Evolutionary conservation across 2,329 filamentous ascomycete genomes (phyloP), one percentile per base, ranked within the genome.

Genomic region (Beauveria bassiana): DNA sequence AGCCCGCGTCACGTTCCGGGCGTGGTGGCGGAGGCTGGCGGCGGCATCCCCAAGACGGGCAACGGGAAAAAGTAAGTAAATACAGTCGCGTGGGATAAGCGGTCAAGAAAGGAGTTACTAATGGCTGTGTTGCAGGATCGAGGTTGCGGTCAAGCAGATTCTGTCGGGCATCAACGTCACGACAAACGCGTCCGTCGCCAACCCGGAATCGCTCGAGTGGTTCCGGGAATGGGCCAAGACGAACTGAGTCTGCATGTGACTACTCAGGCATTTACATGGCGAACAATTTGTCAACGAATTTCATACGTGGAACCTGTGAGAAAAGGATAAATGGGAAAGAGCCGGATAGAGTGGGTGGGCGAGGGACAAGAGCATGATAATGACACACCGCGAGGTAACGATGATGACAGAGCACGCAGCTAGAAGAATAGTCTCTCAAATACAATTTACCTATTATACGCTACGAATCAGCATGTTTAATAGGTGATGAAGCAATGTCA

Each of bases 121-220:
- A 70, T 10, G 61, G 24, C 2, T 24, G 2, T 38, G 0, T 53
- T 58, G 42, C 45, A 90, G 88, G 75, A 91, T 99, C 63, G 93
- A 99, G 73, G 92, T 96, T 53, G 91, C 91, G 0, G 93, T 98
- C 6, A 98, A 98, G 79, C 93, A 97, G 75, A 97, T 98, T 50
- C 77, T 99, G 1, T 96, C 91, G 31, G 93, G 93, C 0, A 78
- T 93, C 74, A 85, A 90, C 58, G 86, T 97, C 66, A 93, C 92
- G 78, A 95, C 91, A 0, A 92, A 91, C 54, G 92, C 93, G 0
- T 96, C 91, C 69, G 93, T 98, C n/a, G 91, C 91, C 5, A 98
- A 98, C 73, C 87, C 90, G 2, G 89, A 88, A 66, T 92, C 93
- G 66, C 75, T 99, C 66, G 88, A 91, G 46, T 98, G 91, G 89